Evolutionary conservation across 768 basidiomycete species (phyloP).

Genomic region (Strobilomyces echinocephalus): DNA sequence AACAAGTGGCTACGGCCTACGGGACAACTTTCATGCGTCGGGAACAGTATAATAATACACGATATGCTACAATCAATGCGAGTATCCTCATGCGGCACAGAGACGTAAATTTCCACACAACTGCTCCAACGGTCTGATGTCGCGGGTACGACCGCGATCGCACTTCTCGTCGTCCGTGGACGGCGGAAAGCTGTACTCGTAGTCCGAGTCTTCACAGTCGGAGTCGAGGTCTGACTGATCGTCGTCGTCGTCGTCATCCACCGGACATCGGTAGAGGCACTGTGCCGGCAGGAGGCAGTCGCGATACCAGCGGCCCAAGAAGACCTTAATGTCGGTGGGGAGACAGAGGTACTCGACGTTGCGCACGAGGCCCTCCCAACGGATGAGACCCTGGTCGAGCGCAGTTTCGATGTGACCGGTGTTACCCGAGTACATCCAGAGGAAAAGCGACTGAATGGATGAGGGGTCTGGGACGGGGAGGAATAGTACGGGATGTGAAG

Average conservation of each 20-base stretch:
- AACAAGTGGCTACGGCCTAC: too few species aligned
- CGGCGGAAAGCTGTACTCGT: conserved; percentile 18
- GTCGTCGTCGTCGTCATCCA: conserved; percentile 34
- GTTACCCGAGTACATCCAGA: conserved; percentile 81
- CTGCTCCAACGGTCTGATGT: conserved; percentile 37
- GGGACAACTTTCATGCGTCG: neutral
- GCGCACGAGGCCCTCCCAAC: conserved; percentile 83
- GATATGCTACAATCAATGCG: neutral
- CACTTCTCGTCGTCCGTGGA: conserved; percentile 39
- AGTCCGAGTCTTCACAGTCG: conserved; percentile 25
- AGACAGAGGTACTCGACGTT: conserved; percentile 89
- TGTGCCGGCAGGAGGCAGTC: conserved; percentile 47
- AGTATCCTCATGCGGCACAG: conserved; percentile 7
- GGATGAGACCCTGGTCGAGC: conserved; percentile 57
- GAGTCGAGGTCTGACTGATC: conserved; percentile 33
- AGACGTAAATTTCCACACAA: conserved; percentile 24
- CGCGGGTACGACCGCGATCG: conserved; percentile 38
- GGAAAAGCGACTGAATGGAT: conserved; percentile 67
- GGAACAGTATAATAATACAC: neutral
- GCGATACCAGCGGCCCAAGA: conserved; percentile 71
- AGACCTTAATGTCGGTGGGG: conserved; percentile 68
- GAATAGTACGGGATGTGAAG: conserved; percentile 64
- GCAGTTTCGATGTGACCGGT: conserved; percentile 61
- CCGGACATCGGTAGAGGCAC: conserved; percentile 12
- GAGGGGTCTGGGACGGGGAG: conserved; percentile 72